Conservation (phyloP, 371 early-diverging fungal species). For the Mortierella sp. region DNA sequence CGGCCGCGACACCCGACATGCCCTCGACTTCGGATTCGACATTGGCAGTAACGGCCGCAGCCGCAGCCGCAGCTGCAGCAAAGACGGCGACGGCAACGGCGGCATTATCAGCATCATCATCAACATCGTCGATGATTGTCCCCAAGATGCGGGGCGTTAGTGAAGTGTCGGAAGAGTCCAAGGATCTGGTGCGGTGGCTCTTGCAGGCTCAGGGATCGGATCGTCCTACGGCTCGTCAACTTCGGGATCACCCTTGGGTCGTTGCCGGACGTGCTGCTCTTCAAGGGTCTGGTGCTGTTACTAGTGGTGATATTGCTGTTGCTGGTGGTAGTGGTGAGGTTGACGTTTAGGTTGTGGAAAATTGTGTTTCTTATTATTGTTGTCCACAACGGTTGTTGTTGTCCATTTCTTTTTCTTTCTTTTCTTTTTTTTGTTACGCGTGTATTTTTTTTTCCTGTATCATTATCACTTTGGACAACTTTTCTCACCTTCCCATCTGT, state of each 20-base stretch:
- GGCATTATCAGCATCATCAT: not conserved
- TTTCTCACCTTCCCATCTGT: not conserved
- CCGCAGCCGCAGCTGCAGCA: not conserved
- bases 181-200: constrained; percentile 43
- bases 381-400: not conserved
- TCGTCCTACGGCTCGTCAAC: constrained; percentile 36
- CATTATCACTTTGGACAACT: not conserved
- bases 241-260: constrained; percentile 41
- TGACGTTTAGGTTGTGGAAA: not conserved
- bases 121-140: constrained; percentile 16
- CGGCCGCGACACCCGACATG: not conserved
- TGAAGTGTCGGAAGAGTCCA: constrained; percentile 39
- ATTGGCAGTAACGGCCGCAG: not conserved
- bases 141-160: constrained; percentile 48
- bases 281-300: not conserved
- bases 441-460: constrained; percentile 5
- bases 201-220: constrained; percentile 33
- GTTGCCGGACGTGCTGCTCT: constrained; percentile 21
- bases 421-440: not conserved
- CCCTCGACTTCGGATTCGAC: not conserved
- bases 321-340: not conserved
- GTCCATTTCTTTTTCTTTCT: not conserved
- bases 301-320: not conserved
- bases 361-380: not conserved
- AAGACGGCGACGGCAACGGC: not conserved